Evolutionary conservation across 208 protist genomes (phyloP).

Genomic region (Leishmania mexicana): DNA sequence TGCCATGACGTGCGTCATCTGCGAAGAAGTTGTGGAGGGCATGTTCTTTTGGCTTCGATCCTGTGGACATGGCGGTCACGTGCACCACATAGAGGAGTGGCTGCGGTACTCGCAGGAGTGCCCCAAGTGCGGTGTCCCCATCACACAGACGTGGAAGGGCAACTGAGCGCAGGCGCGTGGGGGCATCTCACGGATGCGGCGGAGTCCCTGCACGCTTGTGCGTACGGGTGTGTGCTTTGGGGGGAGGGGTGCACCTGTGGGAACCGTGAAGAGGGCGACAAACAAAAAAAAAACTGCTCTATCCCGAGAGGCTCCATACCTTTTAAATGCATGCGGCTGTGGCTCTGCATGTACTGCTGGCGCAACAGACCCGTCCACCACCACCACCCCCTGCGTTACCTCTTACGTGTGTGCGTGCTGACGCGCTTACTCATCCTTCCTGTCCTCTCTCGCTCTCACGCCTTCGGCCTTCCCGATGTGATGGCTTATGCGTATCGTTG

Average conservation of each 20-base stretch:
- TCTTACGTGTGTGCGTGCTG: background rate
- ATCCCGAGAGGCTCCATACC: background rate
- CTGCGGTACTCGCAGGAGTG: constrained; percentile 67
- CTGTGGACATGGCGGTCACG: constrained; percentile 87
- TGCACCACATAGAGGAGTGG: constrained; percentile 85
- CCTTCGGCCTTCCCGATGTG: background rate
- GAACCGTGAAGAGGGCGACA: background rate
- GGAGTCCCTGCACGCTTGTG: background rate
- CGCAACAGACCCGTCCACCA: background rate
- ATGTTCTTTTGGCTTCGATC: constrained; percentile 80
- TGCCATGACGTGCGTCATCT: constrained; percentile 81
- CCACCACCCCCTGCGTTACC: background rate
- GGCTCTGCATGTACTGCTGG: background rate
- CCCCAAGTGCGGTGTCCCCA: constrained; percentile 65
- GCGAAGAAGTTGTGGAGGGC: constrained; percentile 82
- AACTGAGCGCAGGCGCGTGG: constrained; percentile 4
- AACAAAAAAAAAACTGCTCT: background rate
- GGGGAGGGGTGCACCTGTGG: background rate
- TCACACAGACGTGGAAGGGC: constrained; percentile 43
- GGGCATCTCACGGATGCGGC: background rate
- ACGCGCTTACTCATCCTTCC: background rate
- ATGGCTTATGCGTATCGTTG: background rate
- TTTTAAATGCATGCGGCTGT: background rate
- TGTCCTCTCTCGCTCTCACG: background rate
- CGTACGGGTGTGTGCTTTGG: background rate